These are phyloP conservation scores for Hyaloperonospora brassicae DNA, from an alignment of 352 stramenopile species.

Conservation along the genomic window DNA sequence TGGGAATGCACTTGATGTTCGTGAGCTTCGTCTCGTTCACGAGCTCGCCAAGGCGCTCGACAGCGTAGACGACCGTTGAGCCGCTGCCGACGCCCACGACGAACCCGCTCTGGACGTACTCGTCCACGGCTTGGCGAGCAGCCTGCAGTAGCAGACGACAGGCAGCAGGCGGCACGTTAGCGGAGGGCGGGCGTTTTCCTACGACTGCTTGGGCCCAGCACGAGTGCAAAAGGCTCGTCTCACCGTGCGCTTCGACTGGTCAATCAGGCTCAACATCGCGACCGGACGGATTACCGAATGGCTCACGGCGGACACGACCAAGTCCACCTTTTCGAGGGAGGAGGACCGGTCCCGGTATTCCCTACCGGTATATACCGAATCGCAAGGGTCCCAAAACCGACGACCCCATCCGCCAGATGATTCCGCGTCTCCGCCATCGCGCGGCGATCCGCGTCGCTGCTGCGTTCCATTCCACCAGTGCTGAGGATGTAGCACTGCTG, in stretches of 20 bases:
- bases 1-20: constrained; percentile 95
- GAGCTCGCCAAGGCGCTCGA: constrained; percentile 92
- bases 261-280: constrained; percentile 44
- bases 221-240: neutral
- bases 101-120: constrained; percentile 91
- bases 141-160: constrained; percentile 30
- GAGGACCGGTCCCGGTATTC: too few species aligned
- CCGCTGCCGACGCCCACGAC: constrained; percentile 96
- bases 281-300: neutral
- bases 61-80: constrained; percentile 96
- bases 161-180: neutral
- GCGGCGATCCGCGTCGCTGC: constrained; percentile 1
- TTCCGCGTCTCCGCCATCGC: neutral
- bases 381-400: too few species aligned
- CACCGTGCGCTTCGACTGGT: constrained; percentile 71
- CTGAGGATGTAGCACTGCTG: constrained; percentile 39
- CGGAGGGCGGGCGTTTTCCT: too few species aligned
- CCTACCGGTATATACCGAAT: too few species aligned
- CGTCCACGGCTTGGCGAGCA: constrained; percentile 83
- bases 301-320: too few species aligned
- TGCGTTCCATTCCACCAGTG: constrained; percentile 14
- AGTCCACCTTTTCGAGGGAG: too few species aligned
- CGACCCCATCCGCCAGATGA: constrained; percentile 1
- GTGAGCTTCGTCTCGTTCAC: constrained; percentile 86
- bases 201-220: too few species aligned